Evolutionary conservation across 208 protist genomes (phyloP), one percentile per base, ranked within the genome.

Genomic region (Crithidia expoeki): DNA sequence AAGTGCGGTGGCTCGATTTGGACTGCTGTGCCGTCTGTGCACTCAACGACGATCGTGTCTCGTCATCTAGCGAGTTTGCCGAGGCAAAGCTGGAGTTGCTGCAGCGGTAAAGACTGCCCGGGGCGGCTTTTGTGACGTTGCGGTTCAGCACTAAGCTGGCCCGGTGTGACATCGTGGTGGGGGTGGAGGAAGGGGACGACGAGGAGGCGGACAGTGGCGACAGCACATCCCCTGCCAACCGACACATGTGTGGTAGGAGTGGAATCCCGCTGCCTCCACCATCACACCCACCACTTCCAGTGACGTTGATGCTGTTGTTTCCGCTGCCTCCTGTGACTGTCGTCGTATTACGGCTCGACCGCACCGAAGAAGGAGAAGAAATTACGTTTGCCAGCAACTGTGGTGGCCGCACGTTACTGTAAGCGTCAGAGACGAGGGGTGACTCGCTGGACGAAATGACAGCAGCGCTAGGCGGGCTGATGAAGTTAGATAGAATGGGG

Each of bases 191-290:
- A 9, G 70, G 30, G 11, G 36, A 40, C 21, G 30, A 68, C 27
- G 40, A 68, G 4, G 61, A 42, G 4, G 38, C 44, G 5, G 70
- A 68, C 6, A 75, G 47, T 1, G 60, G 52, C 2, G 61, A 75
- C 0, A 56, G 51, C 16, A 57, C 21, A 25, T 75, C 70, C 19
- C 44, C 53, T 5, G 59, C 11, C 17, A 40, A 2, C 1, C 27
- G 42, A 2, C 16, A 44, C 60, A 44, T 17, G 16, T 40, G 60
- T 30, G 60, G 32, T 4, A 47, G 60, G 46, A 55, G 32, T 14
- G 60, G 30, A 17, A 55, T 9, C 10, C 12, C 38, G 23, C 21
- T 46, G 21, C 38, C 56, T 4, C 23, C 23, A 25, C 38, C 56
- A 16, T 16, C 12, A 10, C 25, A 17, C 23, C 19, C 25, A 27